Conservation (phyloP, 495 filamentous ascomycete species). For the Glarea lozoyensis region DNA sequence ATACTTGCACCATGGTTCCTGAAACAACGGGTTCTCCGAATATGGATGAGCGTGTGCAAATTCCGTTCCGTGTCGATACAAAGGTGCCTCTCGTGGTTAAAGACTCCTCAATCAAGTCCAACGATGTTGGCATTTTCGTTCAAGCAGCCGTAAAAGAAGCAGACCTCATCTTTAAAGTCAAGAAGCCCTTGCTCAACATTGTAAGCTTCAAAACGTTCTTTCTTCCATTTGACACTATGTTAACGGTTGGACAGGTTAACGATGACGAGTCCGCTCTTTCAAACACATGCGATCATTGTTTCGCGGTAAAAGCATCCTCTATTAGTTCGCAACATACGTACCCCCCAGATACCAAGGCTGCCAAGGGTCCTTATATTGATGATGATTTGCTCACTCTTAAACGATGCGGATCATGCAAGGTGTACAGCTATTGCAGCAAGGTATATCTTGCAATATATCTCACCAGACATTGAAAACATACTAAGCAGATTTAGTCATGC, state of each 20-base stretch:
- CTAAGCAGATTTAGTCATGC: not conserved
- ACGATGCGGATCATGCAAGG: not conserved
- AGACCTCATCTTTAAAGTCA: not conserved
- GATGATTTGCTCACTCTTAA: not conserved
- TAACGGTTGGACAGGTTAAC: no score
- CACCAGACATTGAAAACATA: not conserved
- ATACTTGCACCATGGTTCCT: no score
- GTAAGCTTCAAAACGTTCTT: not conserved
- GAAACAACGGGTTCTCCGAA: no score
- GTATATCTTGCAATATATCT: not conserved
- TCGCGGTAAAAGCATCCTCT: no score
- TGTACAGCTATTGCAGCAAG: not conserved
- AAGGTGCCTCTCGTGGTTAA: not conserved
- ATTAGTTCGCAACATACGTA: no score
- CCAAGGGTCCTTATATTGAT: not conserved
- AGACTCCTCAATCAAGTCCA: not conserved
- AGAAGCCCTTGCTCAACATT: not conserved
- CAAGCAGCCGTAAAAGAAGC: not conserved
- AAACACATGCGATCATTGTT: not conserved
- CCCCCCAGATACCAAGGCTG: not conserved
- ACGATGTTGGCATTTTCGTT: not conserved
- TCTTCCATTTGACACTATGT: no score
- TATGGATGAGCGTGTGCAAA: no score
- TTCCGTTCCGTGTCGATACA: not conserved
- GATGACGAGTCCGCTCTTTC: no score